A percentile compares a stretch with the other conserved stretches of the same genome.
These are phyloP conservation scores for Phytophthora megakarya DNA, from an alignment of 352 stramenopile genomes.

Conservation along the genomic window DNA sequence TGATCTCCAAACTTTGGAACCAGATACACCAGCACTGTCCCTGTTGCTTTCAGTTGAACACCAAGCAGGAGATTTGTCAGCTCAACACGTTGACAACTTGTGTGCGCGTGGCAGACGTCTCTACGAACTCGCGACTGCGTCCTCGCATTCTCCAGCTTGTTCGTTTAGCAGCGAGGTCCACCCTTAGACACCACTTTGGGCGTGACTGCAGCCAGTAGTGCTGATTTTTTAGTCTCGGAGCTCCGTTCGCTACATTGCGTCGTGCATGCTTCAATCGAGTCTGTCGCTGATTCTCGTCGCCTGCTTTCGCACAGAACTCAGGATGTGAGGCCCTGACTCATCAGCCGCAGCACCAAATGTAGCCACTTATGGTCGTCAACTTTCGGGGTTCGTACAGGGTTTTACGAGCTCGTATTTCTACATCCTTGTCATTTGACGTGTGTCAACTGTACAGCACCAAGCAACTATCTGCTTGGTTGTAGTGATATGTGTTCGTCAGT, in stretches of 20 bases:
- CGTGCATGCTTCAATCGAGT: slow-evolving; percentile 15
- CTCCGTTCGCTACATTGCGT: slow-evolving; percentile 20
- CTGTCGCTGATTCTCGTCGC: slow-evolving; percentile 23
- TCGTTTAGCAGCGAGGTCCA: slow-evolving; percentile 28
- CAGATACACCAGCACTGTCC: slow-evolving; percentile 11
- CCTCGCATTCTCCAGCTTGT: slow-evolving; percentile 25
- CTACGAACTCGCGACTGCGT: slow-evolving; percentile 19
- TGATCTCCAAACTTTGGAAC: not conserved
- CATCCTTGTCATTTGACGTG: no score
- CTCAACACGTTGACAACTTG: not conserved
- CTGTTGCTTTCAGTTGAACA: slow-evolving; percentile 17
- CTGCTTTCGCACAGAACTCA: slow-evolving; percentile 29
- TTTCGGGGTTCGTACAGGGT: slow-evolving; percentile 13
- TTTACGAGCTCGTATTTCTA: slow-evolving; percentile 3
- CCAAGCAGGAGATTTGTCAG: slow-evolving; percentile 22
- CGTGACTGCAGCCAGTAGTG: not conserved
- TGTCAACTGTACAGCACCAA: slow-evolving; percentile 7
- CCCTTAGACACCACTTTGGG: not conserved
- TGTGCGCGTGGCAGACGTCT: slow-evolving; percentile 15
- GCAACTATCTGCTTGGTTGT: slow-evolving; percentile 7
- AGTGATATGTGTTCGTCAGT: no score
- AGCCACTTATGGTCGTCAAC: slow-evolving; percentile 10
- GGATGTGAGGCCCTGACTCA: slow-evolving; percentile 25
- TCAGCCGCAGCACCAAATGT: slow-evolving; percentile 10
- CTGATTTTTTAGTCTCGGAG: slow-evolving; percentile 29